Evolutionary conservation across 225 moss, liverwort and hornwort genomes (phyloP).

Genomic region (Bryoerythrophyllum caledonicum): DNA sequence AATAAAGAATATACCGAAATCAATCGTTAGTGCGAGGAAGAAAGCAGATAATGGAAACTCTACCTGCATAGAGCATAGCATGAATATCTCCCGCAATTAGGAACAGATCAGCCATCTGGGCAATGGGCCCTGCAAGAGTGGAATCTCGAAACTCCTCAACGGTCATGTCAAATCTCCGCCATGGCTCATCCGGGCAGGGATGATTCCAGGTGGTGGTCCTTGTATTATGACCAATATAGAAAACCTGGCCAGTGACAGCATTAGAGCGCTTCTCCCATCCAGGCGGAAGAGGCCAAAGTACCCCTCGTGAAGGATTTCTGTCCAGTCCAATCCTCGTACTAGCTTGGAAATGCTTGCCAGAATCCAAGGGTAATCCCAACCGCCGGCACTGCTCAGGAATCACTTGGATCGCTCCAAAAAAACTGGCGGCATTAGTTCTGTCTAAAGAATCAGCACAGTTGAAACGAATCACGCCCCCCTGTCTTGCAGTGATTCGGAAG

Average conservation of each 20-base stretch:
- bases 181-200: constrained; percentile 94
- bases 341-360: constrained; percentile 60
- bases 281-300: constrained; percentile 82
- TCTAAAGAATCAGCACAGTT: constrained; percentile 99
- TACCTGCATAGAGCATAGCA: constrained; percentile 92
- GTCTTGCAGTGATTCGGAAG: constrained; percentile 57
- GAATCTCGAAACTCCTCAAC: constrained; percentile 90
- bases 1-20: background rate
- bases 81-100: constrained; percentile 94
- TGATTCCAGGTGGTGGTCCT: constrained; percentile 96
- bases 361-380: constrained; percentile 78
- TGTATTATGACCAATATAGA: constrained; percentile 93
- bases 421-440: constrained; percentile 98
- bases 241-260: constrained; percentile 86
- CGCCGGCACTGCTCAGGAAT: constrained; percentile 92
- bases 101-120: constrained; percentile 89
- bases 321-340: constrained; percentile 45
- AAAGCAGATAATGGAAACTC: background rate
- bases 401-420: constrained; percentile 96
- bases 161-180: constrained; percentile 89
- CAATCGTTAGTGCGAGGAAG: background rate
- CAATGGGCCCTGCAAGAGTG: constrained; percentile 69
- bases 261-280: constrained; percentile 96
- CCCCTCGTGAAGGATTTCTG: constrained; percentile 64
- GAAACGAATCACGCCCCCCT: constrained; percentile 92